Evolutionary conservation across 495 filamentous ascomycete genomes (phyloP), one percentile per base, ranked within the genome.

Genomic region (Penicillium cosmopolitanum): DNA sequence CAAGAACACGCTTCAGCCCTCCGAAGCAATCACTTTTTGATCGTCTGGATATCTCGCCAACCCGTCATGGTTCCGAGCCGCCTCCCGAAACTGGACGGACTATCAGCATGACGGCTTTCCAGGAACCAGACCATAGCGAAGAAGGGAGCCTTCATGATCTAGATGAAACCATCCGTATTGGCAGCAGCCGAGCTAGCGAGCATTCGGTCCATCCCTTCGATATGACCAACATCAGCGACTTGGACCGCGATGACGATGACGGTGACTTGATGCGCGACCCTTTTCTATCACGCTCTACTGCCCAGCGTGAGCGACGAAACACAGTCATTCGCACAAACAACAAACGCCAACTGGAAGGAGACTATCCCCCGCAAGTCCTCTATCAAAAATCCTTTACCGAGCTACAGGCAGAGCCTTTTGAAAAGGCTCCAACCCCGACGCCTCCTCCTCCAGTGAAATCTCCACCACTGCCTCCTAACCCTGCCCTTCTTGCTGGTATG

Each of bases 341-440:
- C 53, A 79, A 79, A 56, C 68, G 73, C 18, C 57, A 60, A 12
- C 53, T 80, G 2, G 71, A 76, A 65, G 63, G 73, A 40, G 77
- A 80, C 62, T 79, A 80, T 36, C 74, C 77, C 1, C 69, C 72
- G 28, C 66, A 78, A 25, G 36, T 76, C n/a, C 67, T 80, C 1
- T 71, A 72, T 50, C 70, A 75, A 40, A 80, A 79, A 56, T 68
- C 75, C 2, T 80, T 78, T 46, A 46, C 63, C 1, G 75, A 78
- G 12, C 71, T 80, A 2, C 75, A 80, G 60, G 74, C 73, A 6
- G 77, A 80, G 57, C 73, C 77, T 12, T 80, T 80, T 46, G 78
- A 80, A 33, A 69, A 72, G 54, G 62, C 63, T 8, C 77, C 75
- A 5, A 60, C 68, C 19, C 60, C 69, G 19, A 42, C 61, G 28